These are phyloP conservation scores for Coleophoma crateriformis DNA, from an alignment of 2,329 filamentous ascomycete species.

Conservation along the genomic window DNA sequence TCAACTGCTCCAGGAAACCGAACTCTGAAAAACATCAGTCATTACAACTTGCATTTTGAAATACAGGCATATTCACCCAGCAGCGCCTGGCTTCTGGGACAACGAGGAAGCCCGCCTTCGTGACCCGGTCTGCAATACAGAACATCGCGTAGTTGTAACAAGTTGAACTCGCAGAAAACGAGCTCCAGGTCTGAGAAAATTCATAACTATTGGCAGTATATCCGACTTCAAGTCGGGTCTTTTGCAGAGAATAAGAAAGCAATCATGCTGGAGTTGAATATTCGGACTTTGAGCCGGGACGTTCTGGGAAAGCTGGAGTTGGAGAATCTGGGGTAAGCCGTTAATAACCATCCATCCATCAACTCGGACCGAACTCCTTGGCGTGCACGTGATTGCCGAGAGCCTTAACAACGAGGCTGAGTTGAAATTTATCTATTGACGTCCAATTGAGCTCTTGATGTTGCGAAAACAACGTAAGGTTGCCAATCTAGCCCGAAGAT, in stretches of 20 bases:
- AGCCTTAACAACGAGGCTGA: conserved; percentile 1
- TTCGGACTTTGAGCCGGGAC: background rate
- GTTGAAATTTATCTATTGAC: background rate
- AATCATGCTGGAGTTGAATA: background rate
- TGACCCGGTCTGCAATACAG: background rate
- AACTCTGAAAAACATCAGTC: conserved; percentile 39
- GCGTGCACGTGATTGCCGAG: background rate
- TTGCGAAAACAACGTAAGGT: background rate
- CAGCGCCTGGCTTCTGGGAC: conserved; percentile 20
- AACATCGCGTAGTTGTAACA: background rate
- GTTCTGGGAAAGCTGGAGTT: background rate
- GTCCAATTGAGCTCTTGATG: background rate
- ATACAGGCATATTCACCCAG: conserved; percentile 14
- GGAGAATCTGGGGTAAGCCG: conserved; percentile 1
- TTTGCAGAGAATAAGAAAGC: background rate
- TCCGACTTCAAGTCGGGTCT: background rate
- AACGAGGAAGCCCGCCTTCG: conserved; percentile 21
- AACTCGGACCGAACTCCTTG: background rate
- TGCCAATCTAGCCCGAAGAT: background rate
- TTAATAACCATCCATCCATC: background rate
- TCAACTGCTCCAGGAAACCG: conserved; percentile 89
- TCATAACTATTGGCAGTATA: background rate
- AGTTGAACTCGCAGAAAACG: background rate
- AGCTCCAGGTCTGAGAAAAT: background rate
- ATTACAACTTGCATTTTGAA: background rate